Evolutionary conservation across 352 stramenopile genomes (phyloP), one percentile per base, ranked within the genome.

Genomic region (Plasmopara viticola): DNA sequence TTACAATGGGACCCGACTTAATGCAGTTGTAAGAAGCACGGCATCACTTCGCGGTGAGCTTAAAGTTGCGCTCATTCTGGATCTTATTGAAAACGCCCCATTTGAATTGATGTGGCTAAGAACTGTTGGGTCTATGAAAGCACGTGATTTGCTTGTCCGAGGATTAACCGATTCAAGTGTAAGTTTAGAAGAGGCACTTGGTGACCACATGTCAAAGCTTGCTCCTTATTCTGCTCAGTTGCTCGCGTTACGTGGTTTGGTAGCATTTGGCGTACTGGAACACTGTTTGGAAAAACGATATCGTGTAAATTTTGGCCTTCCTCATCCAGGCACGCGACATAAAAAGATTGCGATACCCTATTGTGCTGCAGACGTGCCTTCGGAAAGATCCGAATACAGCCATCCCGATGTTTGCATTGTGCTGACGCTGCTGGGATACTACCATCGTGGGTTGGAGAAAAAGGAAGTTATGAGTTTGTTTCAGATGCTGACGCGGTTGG

Each of bases 341-440:
- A 95, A 94, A 56, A 65, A 70, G 14, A 68, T 96, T 28, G 87
- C 84, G 4, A 86, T 97, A 13, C 90, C 87, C n/a, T 97, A 95
- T 51, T 68, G 75, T 51, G 86, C 78, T 13, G 82, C 82, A 4
- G 84, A 95, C 60, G 82, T 92, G 9, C 87, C 86, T 7, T 73
- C 79, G 5, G 71, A 91, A 28, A 66, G 86, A 3, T 79, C 78
- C 4, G 90, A 97, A 56, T 97, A 95, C 66, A 87, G 79, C 38
- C 87, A 97, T 45, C 90, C 87, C 9, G 86, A 95, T 53, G 74
- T 87, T 30, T 78, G 76, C 15, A 84, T 97, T 38, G 56, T 71
- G 7, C 68, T 96, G 4, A 96, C 87, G 4, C 14, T 92, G 10
- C 62, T 96, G 0, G 72, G 75, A 9, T 97, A 95, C 61, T 97